These are phyloP conservation scores for Blastobotrys terrestris DNA, from an alignment of 805 yeast genomes.

Conservation along the genomic window DNA sequence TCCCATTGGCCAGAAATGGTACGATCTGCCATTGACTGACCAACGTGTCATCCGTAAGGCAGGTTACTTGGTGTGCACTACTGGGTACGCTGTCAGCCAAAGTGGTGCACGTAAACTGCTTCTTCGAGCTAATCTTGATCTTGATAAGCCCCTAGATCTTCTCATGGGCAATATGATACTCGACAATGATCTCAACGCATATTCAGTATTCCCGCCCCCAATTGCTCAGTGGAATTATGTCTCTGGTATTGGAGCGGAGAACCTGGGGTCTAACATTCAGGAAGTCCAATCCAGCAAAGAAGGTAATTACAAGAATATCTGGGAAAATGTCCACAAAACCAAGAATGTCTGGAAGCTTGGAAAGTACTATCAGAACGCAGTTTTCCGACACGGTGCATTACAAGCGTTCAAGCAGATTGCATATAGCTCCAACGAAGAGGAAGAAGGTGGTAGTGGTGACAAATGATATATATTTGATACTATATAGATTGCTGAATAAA, in stretches of 20 bases:
- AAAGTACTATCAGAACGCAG: neutral
- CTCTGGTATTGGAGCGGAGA: constrained; percentile 10
- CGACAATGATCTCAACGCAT: constrained; percentile 9
- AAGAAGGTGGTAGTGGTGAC: no score
- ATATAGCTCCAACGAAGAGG: neutral
- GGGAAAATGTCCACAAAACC: constrained; percentile 10
- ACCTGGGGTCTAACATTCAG: constrained; percentile 9
- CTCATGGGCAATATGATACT: constrained; percentile 5
- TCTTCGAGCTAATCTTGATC: constrained; percentile 7
- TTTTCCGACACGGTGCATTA: neutral
- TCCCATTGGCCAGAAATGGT: constrained; percentile 5
- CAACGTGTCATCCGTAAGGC: constrained; percentile 12
- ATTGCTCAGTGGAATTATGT: constrained; percentile 14
- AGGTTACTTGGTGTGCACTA: constrained; percentile 10
- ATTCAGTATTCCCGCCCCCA: constrained; percentile 8
- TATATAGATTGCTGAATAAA: no score
- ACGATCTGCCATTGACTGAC: constrained; percentile 1
- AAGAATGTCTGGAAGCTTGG: constrained; percentile 10
- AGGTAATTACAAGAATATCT: constrained; percentile 1
- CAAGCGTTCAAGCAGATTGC: neutral
- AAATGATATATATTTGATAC: no score
- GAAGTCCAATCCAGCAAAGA: neutral
- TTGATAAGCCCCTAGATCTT: constrained; percentile 11
- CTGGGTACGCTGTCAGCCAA: constrained; percentile 12
- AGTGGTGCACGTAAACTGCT: constrained; percentile 13